A percentile compares a stretch with the other conserved stretches of the same genome.
phyloP scores from a whole-genome alignment of 2,329 filamentous ascomycete species.

The Colletotrichum agaves region DNA sequence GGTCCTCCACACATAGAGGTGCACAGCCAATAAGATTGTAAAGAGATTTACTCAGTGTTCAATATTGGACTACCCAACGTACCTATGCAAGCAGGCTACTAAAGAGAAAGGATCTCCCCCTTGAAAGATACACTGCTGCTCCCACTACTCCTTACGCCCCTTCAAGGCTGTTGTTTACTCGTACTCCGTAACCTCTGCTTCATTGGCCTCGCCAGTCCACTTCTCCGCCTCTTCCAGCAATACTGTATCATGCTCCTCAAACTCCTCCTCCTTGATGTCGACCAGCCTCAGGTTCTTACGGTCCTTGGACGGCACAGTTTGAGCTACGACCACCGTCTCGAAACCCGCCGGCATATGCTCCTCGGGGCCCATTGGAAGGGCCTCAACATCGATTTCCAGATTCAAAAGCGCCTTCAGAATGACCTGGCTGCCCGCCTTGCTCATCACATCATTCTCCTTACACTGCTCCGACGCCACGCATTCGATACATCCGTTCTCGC shows the following conservation, averaged over 20 bases:
- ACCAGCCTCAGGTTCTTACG: conserved; percentile 12
- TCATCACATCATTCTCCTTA: conserved; percentile 90
- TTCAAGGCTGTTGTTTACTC: neutral
- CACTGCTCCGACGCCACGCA: conserved; percentile 89
- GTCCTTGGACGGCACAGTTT: conserved; percentile 66
- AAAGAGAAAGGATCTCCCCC: too few relatives aligned
- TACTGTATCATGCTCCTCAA: conserved; percentile 23
- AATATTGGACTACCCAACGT: too few relatives aligned
- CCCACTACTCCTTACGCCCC: too few relatives aligned
- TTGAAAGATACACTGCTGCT: too few relatives aligned
- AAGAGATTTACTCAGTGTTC: too few relatives aligned
- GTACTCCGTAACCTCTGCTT: neutral
- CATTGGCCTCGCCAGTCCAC: neutral
- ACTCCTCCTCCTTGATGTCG: conserved; percentile 37
- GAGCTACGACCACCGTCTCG: conserved; percentile 83
- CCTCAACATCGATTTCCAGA: conserved; percentile 82
- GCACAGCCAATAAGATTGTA: too few relatives aligned
- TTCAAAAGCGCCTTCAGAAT: conserved; percentile 81
- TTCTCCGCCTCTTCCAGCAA: conserved; percentile 13
- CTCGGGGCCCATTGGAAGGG: conserved; percentile 87
- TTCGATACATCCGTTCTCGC: conserved; percentile 84
- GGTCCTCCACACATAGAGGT: too few relatives aligned
- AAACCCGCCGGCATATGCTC: conserved; percentile 75
- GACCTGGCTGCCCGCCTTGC: conserved; percentile 86
- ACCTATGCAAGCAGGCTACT: too few relatives aligned